These are phyloP conservation scores for Aaosphaeria pasadenensis DNA, from an alignment of 2,329 filamentous ascomycete genomes.

Conservation along the genomic window DNA sequence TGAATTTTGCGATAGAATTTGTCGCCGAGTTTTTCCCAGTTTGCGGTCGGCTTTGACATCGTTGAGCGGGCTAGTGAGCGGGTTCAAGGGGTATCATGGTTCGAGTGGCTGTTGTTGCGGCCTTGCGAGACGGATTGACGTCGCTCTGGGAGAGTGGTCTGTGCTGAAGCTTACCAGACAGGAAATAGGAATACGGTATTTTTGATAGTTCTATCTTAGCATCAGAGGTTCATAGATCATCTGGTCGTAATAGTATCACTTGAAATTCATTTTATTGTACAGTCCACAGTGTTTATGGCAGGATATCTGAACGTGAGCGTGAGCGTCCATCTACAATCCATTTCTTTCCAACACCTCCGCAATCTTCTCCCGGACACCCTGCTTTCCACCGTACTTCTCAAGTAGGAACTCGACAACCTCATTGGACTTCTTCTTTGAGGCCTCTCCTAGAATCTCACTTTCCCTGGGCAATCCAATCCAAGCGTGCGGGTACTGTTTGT, in stretches of 20 bases:
- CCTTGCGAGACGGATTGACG: not conserved
- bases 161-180: not conserved
- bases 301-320: too few relatives aligned
- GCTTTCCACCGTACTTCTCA: slow-evolving; percentile 42
- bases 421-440: slow-evolving; percentile 29
- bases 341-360: slow-evolving; percentile 55
- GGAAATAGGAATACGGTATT: too few relatives aligned
- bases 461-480: slow-evolving; percentile 74
- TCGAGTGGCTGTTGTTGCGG: not conserved
- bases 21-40: slow-evolving; percentile 92
- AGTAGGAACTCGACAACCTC: slow-evolving; percentile 41
- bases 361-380: slow-evolving; percentile 57
- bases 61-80: slow-evolving; percentile 5
- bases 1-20: slow-evolving; percentile 94
- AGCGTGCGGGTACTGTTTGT: slow-evolving; percentile 69
- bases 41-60: slow-evolving; percentile 67
- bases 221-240: too few relatives aligned
- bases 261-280: too few relatives aligned
- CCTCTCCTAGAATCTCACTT: slow-evolving; percentile 51
- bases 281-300: too few relatives aligned
- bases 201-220: too few relatives aligned
- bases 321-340: not conserved
- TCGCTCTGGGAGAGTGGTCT: not conserved
- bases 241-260: too few relatives aligned
- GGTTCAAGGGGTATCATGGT: slow-evolving; percentile 6